These are phyloP conservation scores for Pseudodiploospora longispora DNA, from an alignment of 2,329 filamentous ascomycete genomes.

Conservation along the genomic window DNA sequence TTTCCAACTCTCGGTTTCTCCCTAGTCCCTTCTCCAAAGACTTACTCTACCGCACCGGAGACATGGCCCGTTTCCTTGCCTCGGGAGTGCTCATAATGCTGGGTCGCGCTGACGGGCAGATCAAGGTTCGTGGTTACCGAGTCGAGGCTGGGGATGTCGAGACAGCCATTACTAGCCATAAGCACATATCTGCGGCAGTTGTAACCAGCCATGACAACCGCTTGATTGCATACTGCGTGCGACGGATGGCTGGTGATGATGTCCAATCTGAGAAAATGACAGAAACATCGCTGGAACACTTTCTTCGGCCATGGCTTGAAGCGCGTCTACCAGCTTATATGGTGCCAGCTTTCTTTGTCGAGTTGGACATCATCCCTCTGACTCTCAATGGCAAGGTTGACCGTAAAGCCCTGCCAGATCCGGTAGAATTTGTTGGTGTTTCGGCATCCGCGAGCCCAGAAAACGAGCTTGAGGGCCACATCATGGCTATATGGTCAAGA, in stretches of 20 bases:
- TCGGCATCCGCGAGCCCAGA: background rate
- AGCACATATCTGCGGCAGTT: slow-evolving; percentile 7
- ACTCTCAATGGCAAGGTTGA: slow-evolving; percentile 12
- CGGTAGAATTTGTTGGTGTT: background rate
- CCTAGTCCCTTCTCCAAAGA: slow-evolving; percentile 3
- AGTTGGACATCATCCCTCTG: slow-evolving; percentile 9
- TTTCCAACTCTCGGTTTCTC: slow-evolving; percentile 6
- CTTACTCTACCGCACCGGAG: slow-evolving; percentile 28
- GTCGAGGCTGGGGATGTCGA: slow-evolving; percentile 16
- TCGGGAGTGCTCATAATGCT: slow-evolving; percentile 10
- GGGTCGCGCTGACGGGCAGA: slow-evolving; percentile 14
- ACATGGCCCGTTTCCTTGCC: slow-evolving; percentile 10
- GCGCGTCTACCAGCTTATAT: slow-evolving; percentile 9
- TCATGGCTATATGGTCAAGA: slow-evolving; percentile 10
- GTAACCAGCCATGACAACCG: slow-evolving; percentile 8
- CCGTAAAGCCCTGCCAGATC: slow-evolving; percentile 12
- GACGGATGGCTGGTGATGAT: background rate
- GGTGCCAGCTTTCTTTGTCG: slow-evolving; percentile 11
- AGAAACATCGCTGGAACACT: background rate
- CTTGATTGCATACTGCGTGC: slow-evolving; percentile 10
- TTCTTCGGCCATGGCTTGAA: slow-evolving; percentile 7
- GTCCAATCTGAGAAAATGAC: background rate
- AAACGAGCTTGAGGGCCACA: slow-evolving; percentile 7
- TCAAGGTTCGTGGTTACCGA: slow-evolving; percentile 15
- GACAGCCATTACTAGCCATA: slow-evolving; percentile 7